Conservation (phyloP, 148 eudicot species). For the Arctostaphylos glauca region DNA sequence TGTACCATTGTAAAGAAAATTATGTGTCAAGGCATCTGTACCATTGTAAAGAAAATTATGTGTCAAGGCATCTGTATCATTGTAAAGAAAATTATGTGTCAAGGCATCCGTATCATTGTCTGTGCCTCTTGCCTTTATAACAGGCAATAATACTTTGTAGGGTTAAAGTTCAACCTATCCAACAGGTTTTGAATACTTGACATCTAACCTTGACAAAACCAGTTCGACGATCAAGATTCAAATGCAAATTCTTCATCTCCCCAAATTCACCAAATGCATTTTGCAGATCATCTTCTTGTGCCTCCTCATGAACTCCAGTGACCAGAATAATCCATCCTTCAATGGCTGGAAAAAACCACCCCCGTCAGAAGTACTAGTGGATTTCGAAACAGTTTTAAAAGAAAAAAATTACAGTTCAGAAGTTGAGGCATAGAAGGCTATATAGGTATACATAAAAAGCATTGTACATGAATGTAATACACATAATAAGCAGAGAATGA, state of each 20-base stretch:
- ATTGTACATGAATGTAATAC: not conserved
- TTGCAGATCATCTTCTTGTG: slow-evolving; percentile 82
- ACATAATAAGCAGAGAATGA: not conserved
- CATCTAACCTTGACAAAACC: slow-evolving; percentile 83
- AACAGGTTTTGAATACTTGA: not conserved
- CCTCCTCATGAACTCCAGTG: slow-evolving; percentile 89
- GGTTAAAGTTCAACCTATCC: not conserved
- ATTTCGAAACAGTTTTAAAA: not conserved
- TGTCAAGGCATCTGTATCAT: not conserved
- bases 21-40: not conserved
- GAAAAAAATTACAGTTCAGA: not conserved
- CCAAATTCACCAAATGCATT: slow-evolving; percentile 83
- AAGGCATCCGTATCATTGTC: not conserved
- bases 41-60: not conserved
- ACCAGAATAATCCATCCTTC: slow-evolving; percentile 91
- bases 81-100: too few species aligned
- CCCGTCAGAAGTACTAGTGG: not conserved
- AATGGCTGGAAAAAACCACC: slow-evolving; percentile 49
- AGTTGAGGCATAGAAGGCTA: not conserved
- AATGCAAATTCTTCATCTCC: slow-evolving; percentile 76
- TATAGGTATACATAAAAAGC: not conserved
- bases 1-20: too few species aligned
- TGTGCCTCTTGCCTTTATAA: not conserved
- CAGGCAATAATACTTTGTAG: not conserved
- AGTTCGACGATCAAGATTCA: slow-evolving; percentile 94